Conservation (phyloP, 2,329 filamentous ascomycete genomes). For the Aspergillus novofumigatus region DNA sequence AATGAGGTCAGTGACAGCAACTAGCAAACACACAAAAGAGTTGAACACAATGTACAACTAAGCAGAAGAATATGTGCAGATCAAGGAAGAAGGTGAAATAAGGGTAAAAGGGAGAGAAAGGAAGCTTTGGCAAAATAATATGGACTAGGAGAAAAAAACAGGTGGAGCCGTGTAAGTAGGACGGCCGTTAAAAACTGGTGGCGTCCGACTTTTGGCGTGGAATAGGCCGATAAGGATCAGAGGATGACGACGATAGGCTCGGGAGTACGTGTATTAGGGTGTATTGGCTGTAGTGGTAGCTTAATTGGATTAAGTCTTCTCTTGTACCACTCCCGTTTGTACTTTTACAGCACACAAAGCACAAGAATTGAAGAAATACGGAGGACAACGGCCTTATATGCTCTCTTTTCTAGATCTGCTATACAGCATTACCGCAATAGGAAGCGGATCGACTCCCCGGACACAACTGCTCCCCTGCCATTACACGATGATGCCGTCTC, state of each 20-base stretch:
- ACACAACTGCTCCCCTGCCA: neutral
- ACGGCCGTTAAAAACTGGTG: neutral
- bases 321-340: neutral
- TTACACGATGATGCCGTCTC: neutral
- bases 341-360: neutral
- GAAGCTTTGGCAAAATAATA: neutral
- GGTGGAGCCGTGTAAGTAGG: neutral
- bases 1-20: conserved; percentile 2
- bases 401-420: neutral
- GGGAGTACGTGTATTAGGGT: too few relatives aligned
- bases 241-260: neutral
- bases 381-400: neutral
- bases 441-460: neutral
- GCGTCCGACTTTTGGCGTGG: neutral
- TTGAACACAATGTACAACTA: neutral
- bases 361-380: neutral
- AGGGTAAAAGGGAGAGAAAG: neutral
- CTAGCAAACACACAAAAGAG: neutral
- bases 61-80: neutral
- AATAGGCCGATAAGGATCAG: conserved; percentile 1
- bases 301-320: neutral
- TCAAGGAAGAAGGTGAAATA: neutral
- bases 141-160: neutral
- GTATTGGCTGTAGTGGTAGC: neutral
- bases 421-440: neutral